Evolutionary conservation across 306 rosid species (phyloP).

Genomic region (Castanea mollissima): DNA sequence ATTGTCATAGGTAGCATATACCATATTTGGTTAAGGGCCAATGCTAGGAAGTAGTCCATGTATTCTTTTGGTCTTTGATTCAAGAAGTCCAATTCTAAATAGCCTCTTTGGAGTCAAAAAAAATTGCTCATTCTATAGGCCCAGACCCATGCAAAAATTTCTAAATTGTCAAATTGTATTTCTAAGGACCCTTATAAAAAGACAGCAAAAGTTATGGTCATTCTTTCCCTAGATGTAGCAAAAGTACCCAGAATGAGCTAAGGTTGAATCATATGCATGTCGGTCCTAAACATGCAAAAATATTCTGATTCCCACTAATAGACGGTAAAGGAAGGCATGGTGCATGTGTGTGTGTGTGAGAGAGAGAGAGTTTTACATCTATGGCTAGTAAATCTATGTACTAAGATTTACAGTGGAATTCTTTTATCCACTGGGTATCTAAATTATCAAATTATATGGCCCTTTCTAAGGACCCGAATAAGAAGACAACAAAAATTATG

Average conservation of each 20-base stretch:
- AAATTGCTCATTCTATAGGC: background rate
- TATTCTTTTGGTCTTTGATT: background rate
- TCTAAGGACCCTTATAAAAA: background rate
- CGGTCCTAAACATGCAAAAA: background rate
- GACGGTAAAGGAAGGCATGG: background rate
- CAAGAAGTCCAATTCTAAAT: background rate
- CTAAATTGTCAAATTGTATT: background rate
- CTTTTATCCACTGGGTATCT: slow-evolving; percentile 8
- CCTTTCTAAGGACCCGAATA: background rate
- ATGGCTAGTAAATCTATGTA: slow-evolving; percentile 34
- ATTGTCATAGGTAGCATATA: no score
- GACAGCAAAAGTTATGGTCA: no score
- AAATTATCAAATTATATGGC: background rate
- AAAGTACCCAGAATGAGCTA: background rate
- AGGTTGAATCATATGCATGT: background rate
- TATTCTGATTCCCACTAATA: slow-evolving; percentile 32
- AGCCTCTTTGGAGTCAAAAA: no score
- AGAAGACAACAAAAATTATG: no score
- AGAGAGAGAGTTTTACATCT: slow-evolving; percentile 23
- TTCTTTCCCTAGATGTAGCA: slow-evolving; percentile 4
- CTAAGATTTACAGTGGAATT: slow-evolving; percentile 14
- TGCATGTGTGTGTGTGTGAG: background rate
- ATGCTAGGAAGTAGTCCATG: no score
- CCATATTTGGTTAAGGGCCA: no score
- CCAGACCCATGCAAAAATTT: background rate